phyloP scores from a whole-genome alignment of 2,329 filamentous ascomycete genomes.

The Stachybotrys chlorohalonatus region DNA sequence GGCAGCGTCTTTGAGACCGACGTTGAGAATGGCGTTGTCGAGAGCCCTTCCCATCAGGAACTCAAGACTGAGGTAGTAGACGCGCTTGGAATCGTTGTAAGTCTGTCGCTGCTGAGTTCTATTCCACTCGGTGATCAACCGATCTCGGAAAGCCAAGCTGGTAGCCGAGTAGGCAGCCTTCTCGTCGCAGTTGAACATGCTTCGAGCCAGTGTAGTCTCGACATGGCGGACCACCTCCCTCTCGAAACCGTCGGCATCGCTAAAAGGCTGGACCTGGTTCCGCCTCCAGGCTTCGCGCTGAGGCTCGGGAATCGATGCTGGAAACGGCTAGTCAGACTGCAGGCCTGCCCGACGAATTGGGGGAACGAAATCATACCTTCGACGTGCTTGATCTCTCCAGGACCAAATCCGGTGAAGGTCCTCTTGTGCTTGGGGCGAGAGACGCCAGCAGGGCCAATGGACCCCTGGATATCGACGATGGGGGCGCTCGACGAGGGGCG shows the following conservation, averaged over 20 bases:
- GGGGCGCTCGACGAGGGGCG: conserved; percentile 75
- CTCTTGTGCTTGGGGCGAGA: conserved; percentile 91
- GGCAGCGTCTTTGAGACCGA: conserved; percentile 77
- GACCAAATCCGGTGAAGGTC: conserved; percentile 89
- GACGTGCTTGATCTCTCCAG: conserved; percentile 84
- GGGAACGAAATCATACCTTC: conserved; percentile 52
- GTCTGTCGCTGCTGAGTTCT: conserved; percentile 96
- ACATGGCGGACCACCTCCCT: conserved; percentile 86
- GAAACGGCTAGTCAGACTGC: neutral
- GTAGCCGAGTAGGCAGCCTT: conserved; percentile 85
- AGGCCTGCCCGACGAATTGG: neutral
- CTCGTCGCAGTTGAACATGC: conserved; percentile 98
- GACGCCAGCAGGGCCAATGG: conserved; percentile 77
- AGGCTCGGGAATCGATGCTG: conserved; percentile 74
- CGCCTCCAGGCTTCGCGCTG: conserved; percentile 73
- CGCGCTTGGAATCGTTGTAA: conserved; percentile 78
- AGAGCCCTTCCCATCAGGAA: conserved; percentile 95
- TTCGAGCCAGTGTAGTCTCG: conserved; percentile 90
- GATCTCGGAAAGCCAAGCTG: conserved; percentile 84
- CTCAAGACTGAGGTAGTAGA: conserved; percentile 96
- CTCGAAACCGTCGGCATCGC: conserved; percentile 74
- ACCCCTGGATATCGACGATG: conserved; percentile 76
- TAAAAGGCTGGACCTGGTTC: conserved; percentile 58
- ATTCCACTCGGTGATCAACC: conserved; percentile 93
- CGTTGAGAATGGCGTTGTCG: conserved; percentile 98